Evolutionary conservation across 805 yeast species (phyloP).

Genomic region (Suhomyces emberorum): DNA sequence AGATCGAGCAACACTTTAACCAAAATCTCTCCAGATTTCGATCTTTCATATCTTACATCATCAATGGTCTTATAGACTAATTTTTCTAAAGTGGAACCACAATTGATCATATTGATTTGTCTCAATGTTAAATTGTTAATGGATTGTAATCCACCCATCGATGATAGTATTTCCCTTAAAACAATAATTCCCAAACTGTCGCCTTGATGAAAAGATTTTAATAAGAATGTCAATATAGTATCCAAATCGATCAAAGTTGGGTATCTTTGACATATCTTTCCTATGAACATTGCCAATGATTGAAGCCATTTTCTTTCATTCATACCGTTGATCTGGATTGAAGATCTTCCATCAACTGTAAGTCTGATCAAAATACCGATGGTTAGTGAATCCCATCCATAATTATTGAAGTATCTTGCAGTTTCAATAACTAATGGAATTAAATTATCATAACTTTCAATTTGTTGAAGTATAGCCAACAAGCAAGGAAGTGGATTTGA

Average conservation of each 20-base stretch:
- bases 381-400: constrained; percentile 84
- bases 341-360: constrained; percentile 58
- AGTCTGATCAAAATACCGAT: constrained; percentile 69
- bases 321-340: constrained; percentile 74
- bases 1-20: constrained; percentile 43
- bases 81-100: constrained; percentile 56
- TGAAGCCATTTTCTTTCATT: constrained; percentile 83
- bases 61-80: constrained; percentile 56
- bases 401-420: constrained; percentile 67
- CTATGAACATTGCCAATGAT: constrained; percentile 75
- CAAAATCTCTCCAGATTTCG: constrained; percentile 48
- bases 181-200: constrained; percentile 62
- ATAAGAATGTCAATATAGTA: constrained; percentile 57
- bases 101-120: constrained; percentile 64
- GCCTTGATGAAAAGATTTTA: constrained; percentile 60
- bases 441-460: constrained; percentile 89
- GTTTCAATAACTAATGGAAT: constrained; percentile 74
- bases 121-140: constrained; percentile 61
- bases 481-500: constrained; percentile 80
- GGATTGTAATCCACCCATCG: constrained; percentile 79
- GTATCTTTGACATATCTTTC: constrained; percentile 60
- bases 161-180: constrained; percentile 59
- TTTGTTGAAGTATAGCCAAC: constrained; percentile 66
- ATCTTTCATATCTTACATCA: constrained; percentile 51
- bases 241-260: constrained; percentile 52